Evolutionary conservation across 495 filamentous ascomycete species (phyloP), one percentile per base, ranked within the genome.

Genomic region (Penicillium lagena): DNA sequence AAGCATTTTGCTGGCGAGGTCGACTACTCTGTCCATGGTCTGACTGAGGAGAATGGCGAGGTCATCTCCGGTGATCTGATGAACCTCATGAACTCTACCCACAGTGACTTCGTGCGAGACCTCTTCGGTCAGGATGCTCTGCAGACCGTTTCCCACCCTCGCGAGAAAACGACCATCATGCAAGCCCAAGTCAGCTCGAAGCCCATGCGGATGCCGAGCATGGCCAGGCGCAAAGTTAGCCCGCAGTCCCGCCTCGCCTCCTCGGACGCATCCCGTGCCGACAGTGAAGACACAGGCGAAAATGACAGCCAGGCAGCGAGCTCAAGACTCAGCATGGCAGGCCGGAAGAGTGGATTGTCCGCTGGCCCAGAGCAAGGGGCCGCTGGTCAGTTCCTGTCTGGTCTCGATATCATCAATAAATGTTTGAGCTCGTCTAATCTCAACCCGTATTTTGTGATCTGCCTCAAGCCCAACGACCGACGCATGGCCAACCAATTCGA

Each of bases 401-500:
- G 90, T 6, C 75, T 98, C 29, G 88, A 95, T 45, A 90, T 89
- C 45, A 86, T 97, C 45, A 93, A 81, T 32, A 82, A 87, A 53
- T 88, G 86, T 32, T 69, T 98, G 36, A 86, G 80, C 29, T 82
- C 87, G 7, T 72, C 81, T 7, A 87, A 87, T 55, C 81, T 87
- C 9, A 98, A 96, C 56, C 80, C 87, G 11, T 98, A 97, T 59
- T 96, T 96, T 55, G 79, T 98, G 27, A 95, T 98, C 68, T 97
- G 93, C 54, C 71, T 98, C 40, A 97, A 98, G 64, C 93, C 93
- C 7, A 98, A 98, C 58, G 93, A 97, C 65, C 80, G 93, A 13
- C 84, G 91, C 22, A 98, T 98, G 50, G 91, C 93, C 40, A 97
- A 98, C 50, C 93, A 97, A 60, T 97, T 97, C 51, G 93, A 98